Evolutionary conservation across 441 rosid species (phyloP), one percentile per base, ranked within the genome.

Genomic region (Jatropha podagrica): DNA sequence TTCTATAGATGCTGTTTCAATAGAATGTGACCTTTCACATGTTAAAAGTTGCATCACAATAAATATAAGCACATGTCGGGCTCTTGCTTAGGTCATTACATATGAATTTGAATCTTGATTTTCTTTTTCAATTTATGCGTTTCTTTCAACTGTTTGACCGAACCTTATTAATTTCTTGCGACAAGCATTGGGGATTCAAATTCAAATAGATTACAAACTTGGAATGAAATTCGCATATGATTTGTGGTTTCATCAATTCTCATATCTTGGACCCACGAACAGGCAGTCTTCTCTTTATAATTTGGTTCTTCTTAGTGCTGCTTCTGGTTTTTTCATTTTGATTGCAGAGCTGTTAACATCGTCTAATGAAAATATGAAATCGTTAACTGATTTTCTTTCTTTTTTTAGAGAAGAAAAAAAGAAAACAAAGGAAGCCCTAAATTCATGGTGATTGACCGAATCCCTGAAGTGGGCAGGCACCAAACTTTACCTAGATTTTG

Each of bases 391-490:
- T 32, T 32, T 1, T 32, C 32, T 32, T 32, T 32, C 32, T 32
- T 32, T 32, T 32, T 32, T 54, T 54, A 54, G 14, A 14, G 5
- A 52, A 15, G 6, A 56, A 7, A 52, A 52, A 41, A 38, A 32
- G 3, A 48, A 12, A 73, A 37, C 2, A 17, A 23, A 8, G 56
- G 12, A 62, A 72, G 71, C 62, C 64, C 70, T 76, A 68, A 64
- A 73, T 77, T 75, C 72, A 77, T 75, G 80, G 74, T 5, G 66
- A 78, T 81, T 79, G 85, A 77, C 80, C 81, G 40, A 83, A 73
- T 69, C 73, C 67, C 23, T n/a, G 14, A 27, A 44, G 59, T 8
- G 44, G 37, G 68, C 58, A 73, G 78, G 60, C 72, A 52, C 79
- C 68, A 75, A 76, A 71, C 74, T 76, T 76, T 63, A 66, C 80